These are phyloP conservation scores for Corchorus olitorius DNA, from an alignment of 345 rosid species.

Conservation along the genomic window DNA sequence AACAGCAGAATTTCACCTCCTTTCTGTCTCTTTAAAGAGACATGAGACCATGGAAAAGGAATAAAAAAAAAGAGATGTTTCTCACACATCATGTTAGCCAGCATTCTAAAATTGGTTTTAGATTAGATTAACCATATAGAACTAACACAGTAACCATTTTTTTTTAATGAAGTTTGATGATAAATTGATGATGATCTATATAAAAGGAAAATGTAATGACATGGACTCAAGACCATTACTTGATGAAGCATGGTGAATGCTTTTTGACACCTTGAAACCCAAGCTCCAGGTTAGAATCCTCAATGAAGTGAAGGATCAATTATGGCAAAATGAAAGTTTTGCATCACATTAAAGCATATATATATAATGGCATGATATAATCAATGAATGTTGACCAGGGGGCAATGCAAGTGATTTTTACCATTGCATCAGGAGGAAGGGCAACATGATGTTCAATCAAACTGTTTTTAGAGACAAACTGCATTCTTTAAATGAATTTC, in stretches of 20 bases:
- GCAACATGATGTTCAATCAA: slow-evolving; percentile 89
- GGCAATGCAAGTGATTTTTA: slow-evolving; percentile 87
- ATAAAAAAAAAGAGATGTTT: neutral
- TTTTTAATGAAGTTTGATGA: neutral
- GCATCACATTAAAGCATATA: slow-evolving; percentile 7
- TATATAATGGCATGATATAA: neutral
- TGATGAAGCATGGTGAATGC: slow-evolving; percentile 98
- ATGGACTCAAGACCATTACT: slow-evolving; percentile 39
- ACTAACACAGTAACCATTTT: neutral
- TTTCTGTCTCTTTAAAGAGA: neutral
- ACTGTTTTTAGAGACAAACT: slow-evolving; percentile 95
- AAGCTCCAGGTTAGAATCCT: slow-evolving; percentile 97
- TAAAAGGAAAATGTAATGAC: neutral
- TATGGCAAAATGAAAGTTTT: neutral
- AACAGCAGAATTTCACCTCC: neutral
- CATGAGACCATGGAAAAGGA: too few species aligned
- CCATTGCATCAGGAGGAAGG: slow-evolving; percentile 98
- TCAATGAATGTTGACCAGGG: slow-evolving; percentile 97
- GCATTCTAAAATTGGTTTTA: too few species aligned
- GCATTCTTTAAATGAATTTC: too few species aligned
- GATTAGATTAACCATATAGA: too few species aligned
- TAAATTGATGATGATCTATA: neutral
- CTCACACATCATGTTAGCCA: neutral
- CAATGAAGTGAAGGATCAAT: slow-evolving; percentile 10
- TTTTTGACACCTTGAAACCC: slow-evolving; percentile 98